A percentile compares a stretch with the other conserved stretches of the same genome.
These are phyloP conservation scores for Chloromonas sp. DNA, from an alignment of 163 green algal species.

Conservation along the genomic window DNA sequence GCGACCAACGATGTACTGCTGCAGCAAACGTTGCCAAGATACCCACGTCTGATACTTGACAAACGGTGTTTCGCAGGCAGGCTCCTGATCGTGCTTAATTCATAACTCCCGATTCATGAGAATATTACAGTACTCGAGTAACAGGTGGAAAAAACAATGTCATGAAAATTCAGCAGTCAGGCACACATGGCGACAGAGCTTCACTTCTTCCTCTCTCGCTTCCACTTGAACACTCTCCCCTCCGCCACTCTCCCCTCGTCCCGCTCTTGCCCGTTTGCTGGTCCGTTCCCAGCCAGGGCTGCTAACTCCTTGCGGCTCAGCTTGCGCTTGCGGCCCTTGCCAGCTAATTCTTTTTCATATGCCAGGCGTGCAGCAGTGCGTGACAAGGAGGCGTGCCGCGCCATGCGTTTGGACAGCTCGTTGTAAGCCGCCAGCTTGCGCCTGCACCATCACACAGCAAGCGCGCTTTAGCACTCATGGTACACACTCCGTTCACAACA, in stretches of 20 bases:
- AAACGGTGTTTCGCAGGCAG: no score
- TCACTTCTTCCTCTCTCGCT: slow-evolving; percentile 52
- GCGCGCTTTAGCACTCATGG: no score
- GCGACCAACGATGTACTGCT: no score
- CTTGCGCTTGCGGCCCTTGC: slow-evolving; percentile 73
- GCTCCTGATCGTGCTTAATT: no score
- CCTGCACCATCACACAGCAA: slow-evolving; percentile 26
- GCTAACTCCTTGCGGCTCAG: slow-evolving; percentile 30
- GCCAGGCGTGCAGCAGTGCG: slow-evolving; percentile 40
- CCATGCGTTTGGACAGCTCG: slow-evolving; percentile 63
- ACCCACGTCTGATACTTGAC: no score
- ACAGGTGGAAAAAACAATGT: no score
- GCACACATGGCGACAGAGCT: background rate
- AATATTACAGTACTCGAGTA: no score
- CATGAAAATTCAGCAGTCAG: no score
- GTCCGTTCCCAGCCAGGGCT: background rate
- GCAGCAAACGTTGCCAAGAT: no score
- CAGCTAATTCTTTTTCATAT: slow-evolving; percentile 58
- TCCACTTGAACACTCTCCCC: slow-evolving; percentile 54
- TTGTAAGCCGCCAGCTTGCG: slow-evolving; percentile 59
- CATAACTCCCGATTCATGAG: no score
- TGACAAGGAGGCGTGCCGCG: slow-evolving; percentile 54
- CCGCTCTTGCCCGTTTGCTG: background rate
- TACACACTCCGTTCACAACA: no score
- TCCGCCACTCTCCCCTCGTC: background rate